phyloP scores from a whole-genome alignment of 2,329 filamentous ascomycete species.

The Ophiostoma piceae region DNA sequence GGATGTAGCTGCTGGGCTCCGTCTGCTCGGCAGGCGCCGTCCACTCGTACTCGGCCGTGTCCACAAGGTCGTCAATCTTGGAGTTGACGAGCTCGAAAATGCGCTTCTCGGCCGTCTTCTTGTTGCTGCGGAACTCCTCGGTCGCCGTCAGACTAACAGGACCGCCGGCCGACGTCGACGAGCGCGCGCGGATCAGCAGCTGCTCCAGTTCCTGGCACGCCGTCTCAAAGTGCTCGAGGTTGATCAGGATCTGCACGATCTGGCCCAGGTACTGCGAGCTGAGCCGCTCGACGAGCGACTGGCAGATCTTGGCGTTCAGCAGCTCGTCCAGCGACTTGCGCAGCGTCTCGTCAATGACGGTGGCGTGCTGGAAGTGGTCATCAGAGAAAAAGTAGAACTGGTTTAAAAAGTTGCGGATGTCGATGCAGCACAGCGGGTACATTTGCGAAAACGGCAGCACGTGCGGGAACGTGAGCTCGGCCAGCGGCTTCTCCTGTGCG shows the following conservation, averaged over 20 bases:
- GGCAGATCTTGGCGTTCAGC: constrained; percentile 87
- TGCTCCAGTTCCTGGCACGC: constrained; percentile 87
- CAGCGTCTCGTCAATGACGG: constrained; percentile 84
- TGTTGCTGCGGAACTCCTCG: constrained; percentile 78
- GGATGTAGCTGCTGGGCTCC: constrained; percentile 89
- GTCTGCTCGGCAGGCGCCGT: constrained; percentile 52
- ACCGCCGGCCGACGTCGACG: constrained; percentile 72
- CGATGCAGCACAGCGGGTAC: constrained; percentile 97
- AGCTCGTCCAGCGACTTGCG: constrained; percentile 87
- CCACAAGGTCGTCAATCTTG: constrained; percentile 95
- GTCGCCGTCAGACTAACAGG: constrained; percentile 78
- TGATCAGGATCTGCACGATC: constrained; percentile 97
- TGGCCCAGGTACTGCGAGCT: constrained; percentile 92
- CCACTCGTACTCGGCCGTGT: constrained; percentile 97
- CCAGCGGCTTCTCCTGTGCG: constrained; percentile 68
- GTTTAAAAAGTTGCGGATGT: constrained; percentile 94
- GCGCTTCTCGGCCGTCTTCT: constrained; percentile 93
- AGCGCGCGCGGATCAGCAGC: constrained; percentile 76
- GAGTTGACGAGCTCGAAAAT: constrained; percentile 98
- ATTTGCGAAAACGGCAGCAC: constrained; percentile 98
- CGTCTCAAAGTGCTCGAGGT: constrained; percentile 92
- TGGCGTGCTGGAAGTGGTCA: constrained; percentile 88
- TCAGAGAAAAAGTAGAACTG: constrained; percentile 98
- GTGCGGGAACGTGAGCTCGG: constrained; percentile 82
- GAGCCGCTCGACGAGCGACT: constrained; percentile 79